phyloP scores from a whole-genome alignment of 2,329 filamentous ascomycete species.

The Amylocarpus encephaloides region DNA sequence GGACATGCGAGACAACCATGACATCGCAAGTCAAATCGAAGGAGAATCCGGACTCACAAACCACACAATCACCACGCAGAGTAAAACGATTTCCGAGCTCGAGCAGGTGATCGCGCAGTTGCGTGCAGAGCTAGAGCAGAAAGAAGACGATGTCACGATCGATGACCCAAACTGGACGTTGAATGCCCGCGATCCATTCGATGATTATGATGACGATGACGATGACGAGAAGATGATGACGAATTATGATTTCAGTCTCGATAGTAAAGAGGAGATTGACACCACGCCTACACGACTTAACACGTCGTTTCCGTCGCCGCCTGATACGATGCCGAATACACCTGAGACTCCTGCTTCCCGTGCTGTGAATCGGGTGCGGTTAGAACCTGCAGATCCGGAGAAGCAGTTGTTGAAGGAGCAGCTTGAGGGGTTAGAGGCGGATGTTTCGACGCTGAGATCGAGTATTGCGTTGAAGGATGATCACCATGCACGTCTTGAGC shows the following conservation, averaged over 20 bases:
- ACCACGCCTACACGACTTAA: slow-evolving; percentile 25
- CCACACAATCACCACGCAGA: slow-evolving; percentile 13
- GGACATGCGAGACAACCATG: slow-evolving; percentile 26
- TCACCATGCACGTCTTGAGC: slow-evolving; percentile 21
- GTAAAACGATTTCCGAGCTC: slow-evolving; percentile 23
- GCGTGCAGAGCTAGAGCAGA: slow-evolving; percentile 24
- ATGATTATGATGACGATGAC: slow-evolving; percentile 25
- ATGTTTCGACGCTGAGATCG: slow-evolving; percentile 24
- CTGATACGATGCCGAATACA: slow-evolving; percentile 28
- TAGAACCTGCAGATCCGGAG: slow-evolving; percentile 20
- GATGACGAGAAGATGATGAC: slow-evolving; percentile 31
- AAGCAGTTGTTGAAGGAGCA: slow-evolving; percentile 22
- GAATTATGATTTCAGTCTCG: slow-evolving; percentile 19
- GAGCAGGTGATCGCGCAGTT: slow-evolving; percentile 25
- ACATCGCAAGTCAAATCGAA: slow-evolving; percentile 26
- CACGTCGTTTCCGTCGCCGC: slow-evolving; percentile 29
- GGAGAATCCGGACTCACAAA: slow-evolving; percentile 20
- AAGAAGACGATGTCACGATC: slow-evolving; percentile 9
- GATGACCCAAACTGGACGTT: slow-evolving; percentile 42
- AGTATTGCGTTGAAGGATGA: slow-evolving; percentile 25
- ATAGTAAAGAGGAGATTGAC: slow-evolving; percentile 24
- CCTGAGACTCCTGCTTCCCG: slow-evolving; percentile 18
- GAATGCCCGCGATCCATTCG: slow-evolving; percentile 40
- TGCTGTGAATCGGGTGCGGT: slow-evolving; percentile 19
- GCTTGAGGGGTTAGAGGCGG: slow-evolving; percentile 21